Percentiles rank a stretch among this genome's conserved stretches.
Conservation (phyloP, 495 filamentous ascomycete genomes). For the Neurospora sp. region DNA sequence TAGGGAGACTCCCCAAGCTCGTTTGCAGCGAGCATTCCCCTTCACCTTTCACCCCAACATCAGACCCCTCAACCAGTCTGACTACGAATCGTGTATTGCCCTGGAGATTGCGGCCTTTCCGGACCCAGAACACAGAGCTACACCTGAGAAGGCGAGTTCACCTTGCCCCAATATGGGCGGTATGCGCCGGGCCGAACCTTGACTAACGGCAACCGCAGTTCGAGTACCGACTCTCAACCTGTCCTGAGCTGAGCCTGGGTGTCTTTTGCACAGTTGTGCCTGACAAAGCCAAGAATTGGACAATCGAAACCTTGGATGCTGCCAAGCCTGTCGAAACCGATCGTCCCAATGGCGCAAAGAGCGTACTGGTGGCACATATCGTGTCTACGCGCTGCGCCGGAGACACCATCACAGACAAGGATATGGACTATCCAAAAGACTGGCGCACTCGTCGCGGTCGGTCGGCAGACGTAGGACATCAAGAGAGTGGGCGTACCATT, state of each 20-base stretch:
- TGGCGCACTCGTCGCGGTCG: conserved; percentile 39
- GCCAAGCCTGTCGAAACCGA: conserved; percentile 39
- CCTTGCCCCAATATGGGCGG: background rate
- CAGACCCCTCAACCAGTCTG: conserved; percentile 58
- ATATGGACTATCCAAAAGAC: conserved; percentile 63
- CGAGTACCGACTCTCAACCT: conserved; percentile 66
- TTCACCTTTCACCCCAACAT: conserved; percentile 47
- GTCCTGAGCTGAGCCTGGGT: conserved; percentile 72
- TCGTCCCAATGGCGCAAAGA: conserved; percentile 38
- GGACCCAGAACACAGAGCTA: conserved; percentile 55
- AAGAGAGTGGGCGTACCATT: conserved; percentile 63
- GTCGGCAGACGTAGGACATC: conserved; percentile 41
- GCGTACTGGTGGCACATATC: conserved; percentile 70
- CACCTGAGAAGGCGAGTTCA: conserved; percentile 65
- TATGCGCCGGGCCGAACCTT: background rate
- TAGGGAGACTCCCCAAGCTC: conserved; percentile 17
- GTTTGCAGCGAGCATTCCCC: conserved; percentile 19
- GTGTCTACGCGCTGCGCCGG: conserved; percentile 60
- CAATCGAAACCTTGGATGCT: conserved; percentile 36
- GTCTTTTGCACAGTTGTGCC: conserved; percentile 57
- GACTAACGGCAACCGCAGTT: conserved; percentile 44
- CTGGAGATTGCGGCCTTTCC: conserved; percentile 71
- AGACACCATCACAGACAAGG: conserved; percentile 56
- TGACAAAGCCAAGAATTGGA: conserved; percentile 34
- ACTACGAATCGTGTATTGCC: conserved; percentile 64